phyloP scores from a whole-genome alignment of 352 stramenopile species.

The Thraustotheca clavata region DNA sequence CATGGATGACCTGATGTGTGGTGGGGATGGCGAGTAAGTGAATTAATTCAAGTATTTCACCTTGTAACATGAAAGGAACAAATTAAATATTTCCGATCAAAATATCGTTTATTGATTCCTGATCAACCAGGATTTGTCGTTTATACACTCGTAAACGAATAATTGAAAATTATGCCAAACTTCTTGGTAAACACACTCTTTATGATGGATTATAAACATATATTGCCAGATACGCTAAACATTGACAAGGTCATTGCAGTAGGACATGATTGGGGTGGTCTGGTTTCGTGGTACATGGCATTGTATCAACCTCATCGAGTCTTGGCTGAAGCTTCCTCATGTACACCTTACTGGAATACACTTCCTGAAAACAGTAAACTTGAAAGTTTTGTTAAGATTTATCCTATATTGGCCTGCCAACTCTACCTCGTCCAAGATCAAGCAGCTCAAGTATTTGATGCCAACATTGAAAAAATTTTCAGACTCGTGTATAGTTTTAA shows the following conservation, averaged over 20 bases:
- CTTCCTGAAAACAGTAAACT: background rate
- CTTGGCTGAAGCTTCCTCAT: slow-evolving; percentile 40
- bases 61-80: slow-evolving; percentile 29
- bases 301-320: slow-evolving; percentile 50
- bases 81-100: slow-evolving; percentile 38
- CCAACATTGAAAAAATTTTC: background rate
- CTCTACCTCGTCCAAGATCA: background rate
- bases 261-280: slow-evolving; percentile 61
- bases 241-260: slow-evolving; percentile 56
- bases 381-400: background rate
- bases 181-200: background rate
- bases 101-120: slow-evolving; percentile 49
- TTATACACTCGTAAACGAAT: background rate
- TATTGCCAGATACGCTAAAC: slow-evolving; percentile 36
- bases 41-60: background rate
- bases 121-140: slow-evolving; percentile 40
- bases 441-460: background rate
- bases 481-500: background rate
- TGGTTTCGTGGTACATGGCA: slow-evolving; percentile 55
- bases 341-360: slow-evolving; percentile 30
- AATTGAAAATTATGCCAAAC: background rate
- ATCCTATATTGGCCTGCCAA: background rate
- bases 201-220: background rate
- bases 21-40: slow-evolving; percentile 44
- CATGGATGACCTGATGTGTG: slow-evolving; percentile 57